phyloP scores from a whole-genome alignment of 225 moss, liverwort and hornwort genomes.

The Pleurozium schreberi region DNA sequence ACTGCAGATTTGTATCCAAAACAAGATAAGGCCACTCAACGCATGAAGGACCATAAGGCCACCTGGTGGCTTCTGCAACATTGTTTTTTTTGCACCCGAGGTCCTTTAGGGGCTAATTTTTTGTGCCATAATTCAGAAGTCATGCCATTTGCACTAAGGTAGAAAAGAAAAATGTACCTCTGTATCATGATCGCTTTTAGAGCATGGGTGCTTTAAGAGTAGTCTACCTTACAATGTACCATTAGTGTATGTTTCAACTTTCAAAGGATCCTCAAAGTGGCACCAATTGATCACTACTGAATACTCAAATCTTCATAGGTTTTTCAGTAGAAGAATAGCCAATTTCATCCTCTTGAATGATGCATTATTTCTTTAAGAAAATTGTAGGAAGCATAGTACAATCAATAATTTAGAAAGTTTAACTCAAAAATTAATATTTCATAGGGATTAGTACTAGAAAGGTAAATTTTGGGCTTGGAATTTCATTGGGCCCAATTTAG shows the following conservation, averaged over 20 bases:
- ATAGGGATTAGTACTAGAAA: rapidly evolving
- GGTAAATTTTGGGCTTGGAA: background rate
- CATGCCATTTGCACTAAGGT: background rate
- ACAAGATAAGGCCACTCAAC: no score
- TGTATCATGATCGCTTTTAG: no score
- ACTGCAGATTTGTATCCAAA: background rate
- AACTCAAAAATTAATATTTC: background rate
- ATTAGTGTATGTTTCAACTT: no score
- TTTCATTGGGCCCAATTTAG: background rate
- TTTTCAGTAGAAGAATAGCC: background rate
- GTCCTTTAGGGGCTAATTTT: no score
- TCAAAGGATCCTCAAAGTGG: background rate
- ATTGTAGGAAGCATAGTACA: background rate
- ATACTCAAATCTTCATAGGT: background rate
- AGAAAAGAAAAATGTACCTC: no score
- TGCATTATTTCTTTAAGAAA: rapidly evolving
- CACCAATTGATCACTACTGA: background rate
- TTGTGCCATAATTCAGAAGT: background rate
- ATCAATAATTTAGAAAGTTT: background rate
- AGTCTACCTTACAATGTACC: no score
- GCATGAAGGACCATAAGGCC: no score
- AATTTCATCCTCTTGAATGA: background rate
- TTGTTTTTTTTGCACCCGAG: no score
- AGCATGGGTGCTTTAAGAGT: no score
- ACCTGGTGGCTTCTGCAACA: no score